Conservation (phyloP, 2,329 filamentous ascomycete species). For the Cytospora leucostoma region DNA sequence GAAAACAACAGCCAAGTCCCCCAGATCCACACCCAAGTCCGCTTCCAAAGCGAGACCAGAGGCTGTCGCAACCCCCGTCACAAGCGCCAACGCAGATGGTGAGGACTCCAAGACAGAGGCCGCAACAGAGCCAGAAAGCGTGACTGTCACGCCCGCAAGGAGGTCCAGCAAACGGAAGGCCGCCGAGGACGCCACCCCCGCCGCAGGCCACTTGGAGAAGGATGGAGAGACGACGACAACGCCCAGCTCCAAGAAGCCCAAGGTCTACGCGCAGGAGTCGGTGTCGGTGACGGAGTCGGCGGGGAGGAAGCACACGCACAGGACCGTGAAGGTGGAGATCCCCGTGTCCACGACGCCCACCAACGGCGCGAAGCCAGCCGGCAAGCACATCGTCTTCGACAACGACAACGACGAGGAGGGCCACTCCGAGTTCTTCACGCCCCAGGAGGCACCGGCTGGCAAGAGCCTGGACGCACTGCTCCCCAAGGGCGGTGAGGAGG, state of each 20-base stretch:
- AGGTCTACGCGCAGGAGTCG: slow-evolving; percentile 30
- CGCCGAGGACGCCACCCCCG: neutral
- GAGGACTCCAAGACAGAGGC: slow-evolving; percentile 21
- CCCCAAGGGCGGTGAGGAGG: slow-evolving; percentile 21
- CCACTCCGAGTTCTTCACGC: slow-evolving; percentile 36
- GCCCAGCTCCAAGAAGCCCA: slow-evolving; percentile 27
- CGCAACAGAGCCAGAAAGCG: slow-evolving; percentile 4
- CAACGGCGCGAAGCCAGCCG: slow-evolving; percentile 16
- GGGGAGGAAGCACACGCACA: slow-evolving; percentile 27
- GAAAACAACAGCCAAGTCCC: slow-evolving; percentile 10
- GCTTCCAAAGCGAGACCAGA: slow-evolving; percentile 15
- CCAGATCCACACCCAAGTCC: slow-evolving; percentile 17
- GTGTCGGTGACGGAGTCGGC: slow-evolving; percentile 17
- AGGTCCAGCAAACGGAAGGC: slow-evolving; percentile 24
- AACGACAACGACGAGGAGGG: slow-evolving; percentile 35
- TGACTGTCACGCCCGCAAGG: slow-evolving; percentile 16
- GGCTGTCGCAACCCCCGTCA: neutral
- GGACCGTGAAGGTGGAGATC: slow-evolving; percentile 29
- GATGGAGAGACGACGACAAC: neutral
- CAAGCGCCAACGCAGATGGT: slow-evolving; percentile 12
- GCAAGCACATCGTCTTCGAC: slow-evolving; percentile 36
- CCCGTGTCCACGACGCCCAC: slow-evolving; percentile 30
- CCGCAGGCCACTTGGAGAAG: neutral
- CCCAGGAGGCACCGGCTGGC: slow-evolving; percentile 32
- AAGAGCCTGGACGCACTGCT: slow-evolving; percentile 31